Evolutionary conservation across 2,329 filamentous ascomycete species (phyloP).

Genomic region (Xylariaceae sp.): DNA sequence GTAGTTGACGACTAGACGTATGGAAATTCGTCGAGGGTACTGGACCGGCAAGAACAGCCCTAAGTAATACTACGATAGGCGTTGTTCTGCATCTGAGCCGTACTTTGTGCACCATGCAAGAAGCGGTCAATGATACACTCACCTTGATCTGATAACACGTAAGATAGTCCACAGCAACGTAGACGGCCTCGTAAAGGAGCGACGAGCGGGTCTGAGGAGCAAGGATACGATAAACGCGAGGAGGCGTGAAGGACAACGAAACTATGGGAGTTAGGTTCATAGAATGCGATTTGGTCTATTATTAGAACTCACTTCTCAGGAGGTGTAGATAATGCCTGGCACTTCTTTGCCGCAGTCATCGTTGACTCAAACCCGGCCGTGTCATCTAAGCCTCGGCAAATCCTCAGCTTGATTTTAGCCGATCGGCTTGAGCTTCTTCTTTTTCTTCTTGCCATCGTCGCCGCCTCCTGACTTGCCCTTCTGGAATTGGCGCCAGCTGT

Average conservation of each 20-base stretch:
- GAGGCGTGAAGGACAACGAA: constrained; percentile 14
- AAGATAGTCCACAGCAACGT: constrained; percentile 3
- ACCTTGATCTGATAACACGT: constrained; percentile 7
- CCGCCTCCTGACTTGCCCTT: constrained; percentile 57
- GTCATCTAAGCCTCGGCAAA: constrained; percentile 7
- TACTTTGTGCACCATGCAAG: background rate
- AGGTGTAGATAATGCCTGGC: constrained; percentile 11
- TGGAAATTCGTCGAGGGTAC: background rate
- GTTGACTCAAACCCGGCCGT: background rate
- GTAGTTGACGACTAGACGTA: background rate
- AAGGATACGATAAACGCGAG: constrained; percentile 10
- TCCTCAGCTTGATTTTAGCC: constrained; percentile 37
- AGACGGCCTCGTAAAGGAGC: constrained; percentile 6
- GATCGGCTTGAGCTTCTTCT: constrained; percentile 66
- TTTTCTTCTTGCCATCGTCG: constrained; percentile 53
- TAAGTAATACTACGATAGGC: background rate
- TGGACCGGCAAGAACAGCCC: background rate
- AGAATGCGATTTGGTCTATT: constrained; percentile 30
- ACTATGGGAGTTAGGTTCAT: constrained; percentile 35
- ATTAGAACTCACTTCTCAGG: constrained; percentile 32
- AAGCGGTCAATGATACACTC: constrained; percentile 10
- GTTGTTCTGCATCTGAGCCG: constrained; percentile 1
- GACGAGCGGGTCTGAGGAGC: constrained; percentile 1
- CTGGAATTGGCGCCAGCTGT: constrained; percentile 88
- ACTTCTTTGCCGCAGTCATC: constrained; percentile 9